Evolutionary conservation across 495 filamentous ascomycete species (phyloP).

Genomic region (Talaromyces liani): DNA sequence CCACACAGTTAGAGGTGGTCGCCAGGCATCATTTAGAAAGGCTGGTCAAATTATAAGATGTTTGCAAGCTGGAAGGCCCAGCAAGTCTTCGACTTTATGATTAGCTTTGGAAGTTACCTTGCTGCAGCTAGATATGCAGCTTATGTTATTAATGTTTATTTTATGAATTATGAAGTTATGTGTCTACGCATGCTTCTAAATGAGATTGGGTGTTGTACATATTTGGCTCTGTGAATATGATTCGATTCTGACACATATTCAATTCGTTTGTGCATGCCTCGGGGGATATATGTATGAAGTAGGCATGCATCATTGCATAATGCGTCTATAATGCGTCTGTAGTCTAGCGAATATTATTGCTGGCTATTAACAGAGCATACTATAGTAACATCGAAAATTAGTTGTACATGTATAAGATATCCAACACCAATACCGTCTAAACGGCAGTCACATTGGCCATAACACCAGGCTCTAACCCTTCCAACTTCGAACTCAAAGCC

Average conservation of each 20-base stretch:
- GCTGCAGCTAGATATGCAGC: background rate
- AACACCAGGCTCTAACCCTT: background rate
- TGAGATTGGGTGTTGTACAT: background rate
- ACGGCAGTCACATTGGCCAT: background rate
- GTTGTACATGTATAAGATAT: background rate
- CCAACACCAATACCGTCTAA: background rate
- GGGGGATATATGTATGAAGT: background rate
- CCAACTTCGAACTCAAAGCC: background rate
- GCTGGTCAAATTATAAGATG: background rate
- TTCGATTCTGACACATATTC: background rate
- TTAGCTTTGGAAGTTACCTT: background rate
- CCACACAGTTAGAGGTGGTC: slow-evolving; percentile 3
- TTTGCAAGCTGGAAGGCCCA: no score
- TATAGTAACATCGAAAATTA: background rate
- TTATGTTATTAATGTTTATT: slow-evolving; percentile 7
- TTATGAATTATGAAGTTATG: slow-evolving; percentile 3
- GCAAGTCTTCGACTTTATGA: background rate
- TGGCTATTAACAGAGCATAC: background rate
- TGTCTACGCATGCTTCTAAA: background rate
- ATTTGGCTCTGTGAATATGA: background rate
- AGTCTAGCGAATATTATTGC: background rate
- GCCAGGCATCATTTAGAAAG: slow-evolving; percentile 4
- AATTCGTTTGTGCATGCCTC: background rate
- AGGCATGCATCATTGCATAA: background rate
- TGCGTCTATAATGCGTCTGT: no score